These are phyloP conservation scores for Aspergillus nanangensis DNA, from an alignment of 495 filamentous ascomycete genomes.

Conservation along the genomic window DNA sequence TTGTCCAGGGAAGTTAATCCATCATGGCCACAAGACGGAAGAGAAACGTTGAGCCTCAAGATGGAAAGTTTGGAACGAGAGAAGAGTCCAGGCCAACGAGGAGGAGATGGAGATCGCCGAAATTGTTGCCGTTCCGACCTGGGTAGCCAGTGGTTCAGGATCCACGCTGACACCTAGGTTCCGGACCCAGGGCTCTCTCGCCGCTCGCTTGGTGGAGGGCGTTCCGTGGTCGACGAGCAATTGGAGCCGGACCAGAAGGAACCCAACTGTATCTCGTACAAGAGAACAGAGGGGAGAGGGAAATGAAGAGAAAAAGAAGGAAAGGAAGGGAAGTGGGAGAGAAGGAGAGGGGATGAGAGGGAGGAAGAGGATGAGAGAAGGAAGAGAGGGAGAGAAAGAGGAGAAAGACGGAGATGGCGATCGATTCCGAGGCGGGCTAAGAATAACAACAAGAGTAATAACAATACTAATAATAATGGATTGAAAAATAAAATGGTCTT, in stretches of 20 bases:
- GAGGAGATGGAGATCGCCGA: constrained; percentile 9
- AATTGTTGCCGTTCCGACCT: constrained; percentile 13
- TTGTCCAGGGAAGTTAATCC: too few relatives aligned
- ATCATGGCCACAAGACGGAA: background rate
- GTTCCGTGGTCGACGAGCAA: constrained; percentile 4
- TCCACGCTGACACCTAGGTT: constrained; percentile 21
- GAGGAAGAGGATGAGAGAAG: background rate
- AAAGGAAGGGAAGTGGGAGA: background rate
- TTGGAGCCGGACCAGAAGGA: too few relatives aligned
- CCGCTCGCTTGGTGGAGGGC: constrained; percentile 1
- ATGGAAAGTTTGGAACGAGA: background rate
- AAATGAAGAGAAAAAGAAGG: background rate
- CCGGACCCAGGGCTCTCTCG: constrained; percentile 9
- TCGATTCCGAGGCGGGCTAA: background rate
- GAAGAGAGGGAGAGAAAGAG: background rate
- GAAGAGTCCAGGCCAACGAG: background rate
- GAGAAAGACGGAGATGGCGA: background rate
- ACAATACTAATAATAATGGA: too few relatives aligned
- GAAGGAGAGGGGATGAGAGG: background rate
- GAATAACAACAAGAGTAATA: background rate
- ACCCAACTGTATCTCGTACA: too few relatives aligned
- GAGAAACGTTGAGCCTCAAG: background rate
- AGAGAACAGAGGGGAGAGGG: background rate
- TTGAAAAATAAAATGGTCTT: too few relatives aligned
- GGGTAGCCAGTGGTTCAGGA: constrained; percentile 10